A percentile compares a stretch with the other conserved stretches of the same genome.
Evolutionary conservation across 768 basidiomycete genomes (phyloP).

Genomic region (Amanita muscaria): DNA sequence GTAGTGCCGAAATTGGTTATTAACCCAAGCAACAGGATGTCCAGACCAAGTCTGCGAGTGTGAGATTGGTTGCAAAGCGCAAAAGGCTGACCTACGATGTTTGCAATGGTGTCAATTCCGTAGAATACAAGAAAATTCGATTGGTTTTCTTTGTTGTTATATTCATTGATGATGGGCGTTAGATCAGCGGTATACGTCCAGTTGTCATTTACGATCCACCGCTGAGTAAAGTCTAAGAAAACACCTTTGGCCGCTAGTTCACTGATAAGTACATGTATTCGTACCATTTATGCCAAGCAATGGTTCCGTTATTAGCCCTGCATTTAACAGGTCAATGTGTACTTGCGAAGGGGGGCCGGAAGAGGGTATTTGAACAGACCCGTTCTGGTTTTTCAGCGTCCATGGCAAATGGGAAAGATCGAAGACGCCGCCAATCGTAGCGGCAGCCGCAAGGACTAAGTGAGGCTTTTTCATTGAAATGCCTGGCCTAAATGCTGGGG

Average conservation of each 20-base stretch:
- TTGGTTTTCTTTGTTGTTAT: constrained; percentile 15
- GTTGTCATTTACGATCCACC: constrained; percentile 48
- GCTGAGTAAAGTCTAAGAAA: constrained; percentile 38
- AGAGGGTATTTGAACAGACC: constrained; percentile 44
- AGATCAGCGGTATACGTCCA: constrained; percentile 54
- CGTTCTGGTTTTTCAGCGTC: constrained; percentile 47
- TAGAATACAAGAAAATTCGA: constrained; percentile 42
- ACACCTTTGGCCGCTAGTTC: too few relatives aligned
- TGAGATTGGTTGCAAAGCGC: not conserved
- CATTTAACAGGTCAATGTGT: constrained; percentile 43
- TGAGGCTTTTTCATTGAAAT: too few relatives aligned
- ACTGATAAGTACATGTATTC: too few relatives aligned
- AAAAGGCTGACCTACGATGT: constrained; percentile 31
- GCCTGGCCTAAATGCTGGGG: too few relatives aligned
- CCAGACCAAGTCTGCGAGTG: constrained; percentile 35
- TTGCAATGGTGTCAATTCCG: constrained; percentile 49
- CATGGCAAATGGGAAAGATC: constrained; percentile 39
- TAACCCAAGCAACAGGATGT: constrained; percentile 47
- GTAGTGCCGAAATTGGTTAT: constrained; percentile 50
- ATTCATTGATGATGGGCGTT: constrained; percentile 28
- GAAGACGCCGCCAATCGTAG: constrained; percentile 16
- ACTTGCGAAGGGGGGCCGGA: constrained; percentile 44
- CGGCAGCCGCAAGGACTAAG: not conserved
- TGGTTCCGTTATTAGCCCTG: constrained; percentile 46
- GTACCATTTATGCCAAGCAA: constrained; percentile 46